Evolutionary conservation across 2,329 filamentous ascomycete genomes (phyloP).

Genomic region (Pestalotiopsis fici): DNA sequence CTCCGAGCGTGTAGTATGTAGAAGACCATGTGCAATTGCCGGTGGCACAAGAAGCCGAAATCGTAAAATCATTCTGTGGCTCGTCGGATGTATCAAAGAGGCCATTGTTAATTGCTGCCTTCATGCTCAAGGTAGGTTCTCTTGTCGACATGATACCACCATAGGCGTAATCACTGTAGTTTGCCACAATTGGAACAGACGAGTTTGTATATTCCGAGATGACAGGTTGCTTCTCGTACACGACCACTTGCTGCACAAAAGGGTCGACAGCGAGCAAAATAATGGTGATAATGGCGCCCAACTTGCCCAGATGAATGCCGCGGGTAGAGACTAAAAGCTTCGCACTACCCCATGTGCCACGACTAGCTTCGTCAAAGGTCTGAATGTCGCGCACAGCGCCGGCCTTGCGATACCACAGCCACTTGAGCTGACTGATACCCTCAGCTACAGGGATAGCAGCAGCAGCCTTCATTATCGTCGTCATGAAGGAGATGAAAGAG

Average conservation of each 20-base stretch:
- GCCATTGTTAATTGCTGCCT: slow-evolving; percentile 13
- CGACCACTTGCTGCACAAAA: slow-evolving; percentile 16
- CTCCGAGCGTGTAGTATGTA: slow-evolving; percentile 12
- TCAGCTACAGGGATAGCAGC: slow-evolving; percentile 14
- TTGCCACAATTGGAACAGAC: slow-evolving; percentile 4
- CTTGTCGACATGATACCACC: slow-evolving; percentile 11
- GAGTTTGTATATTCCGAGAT: background rate
- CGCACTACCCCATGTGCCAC: slow-evolving; percentile 16
- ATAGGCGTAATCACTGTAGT: slow-evolving; percentile 9
- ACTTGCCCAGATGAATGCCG: slow-evolving; percentile 14
- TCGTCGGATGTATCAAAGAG: slow-evolving; percentile 11
- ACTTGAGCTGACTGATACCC: slow-evolving; percentile 17
- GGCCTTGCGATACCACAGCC: slow-evolving; percentile 13
- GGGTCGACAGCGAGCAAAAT: slow-evolving; percentile 13
- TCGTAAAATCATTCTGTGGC: slow-evolving; percentile 9
- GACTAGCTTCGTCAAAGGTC: slow-evolving; percentile 17
- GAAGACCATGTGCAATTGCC: slow-evolving; percentile 15
- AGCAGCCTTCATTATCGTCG: slow-evolving; percentile 16
- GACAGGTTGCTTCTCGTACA: slow-evolving; percentile 11
- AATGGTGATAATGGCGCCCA: slow-evolving; percentile 18
- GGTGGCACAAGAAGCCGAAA: slow-evolving; percentile 8
- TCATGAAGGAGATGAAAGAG: slow-evolving; percentile 17
- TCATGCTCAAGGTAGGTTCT: slow-evolving; percentile 13
- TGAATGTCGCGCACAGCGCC: slow-evolving; percentile 15
- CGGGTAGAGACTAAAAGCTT: slow-evolving; percentile 12